A percentile compares a stretch with the other conserved stretches of the same genome.
Conservation (phyloP, 768 basidiomycete species). For the Strobilomyces echinocephalus region DNA sequence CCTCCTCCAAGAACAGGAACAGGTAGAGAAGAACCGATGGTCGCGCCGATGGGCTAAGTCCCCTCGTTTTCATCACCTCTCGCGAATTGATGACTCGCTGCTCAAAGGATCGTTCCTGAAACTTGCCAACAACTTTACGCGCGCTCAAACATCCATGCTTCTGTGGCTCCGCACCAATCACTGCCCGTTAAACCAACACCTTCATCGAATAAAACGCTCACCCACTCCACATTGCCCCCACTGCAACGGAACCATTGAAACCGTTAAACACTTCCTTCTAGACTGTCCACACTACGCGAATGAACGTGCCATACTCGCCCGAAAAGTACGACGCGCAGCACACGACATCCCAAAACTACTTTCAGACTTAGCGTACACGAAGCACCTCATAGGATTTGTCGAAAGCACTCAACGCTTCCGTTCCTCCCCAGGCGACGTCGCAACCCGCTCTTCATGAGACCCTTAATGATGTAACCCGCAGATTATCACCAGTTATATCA, state of each 20-base stretch:
- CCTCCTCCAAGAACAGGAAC: not conserved
- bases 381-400: no score
- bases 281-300: not conserved
- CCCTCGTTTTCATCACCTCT: not conserved
- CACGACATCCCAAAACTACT: no score
- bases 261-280: not conserved
- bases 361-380: no score
- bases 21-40: not conserved
- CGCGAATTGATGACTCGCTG: no score
- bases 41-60: not conserved
- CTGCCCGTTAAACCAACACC: not conserved
- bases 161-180: not conserved
- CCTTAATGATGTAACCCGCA: no score
- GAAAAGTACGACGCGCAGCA: not conserved
- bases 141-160: not conserved
- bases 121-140: no score
- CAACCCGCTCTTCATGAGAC: no score
- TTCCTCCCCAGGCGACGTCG: no score
- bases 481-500: no score
- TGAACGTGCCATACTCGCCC: not conserved
- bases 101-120: not conserved
- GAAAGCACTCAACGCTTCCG: no score
- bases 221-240: not conserved
- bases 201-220: not conserved
- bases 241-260: not conserved